Evolutionary conservation across 2,329 filamentous ascomycete genomes (phyloP).

Genomic region (Chaetomiaceae sp.): DNA sequence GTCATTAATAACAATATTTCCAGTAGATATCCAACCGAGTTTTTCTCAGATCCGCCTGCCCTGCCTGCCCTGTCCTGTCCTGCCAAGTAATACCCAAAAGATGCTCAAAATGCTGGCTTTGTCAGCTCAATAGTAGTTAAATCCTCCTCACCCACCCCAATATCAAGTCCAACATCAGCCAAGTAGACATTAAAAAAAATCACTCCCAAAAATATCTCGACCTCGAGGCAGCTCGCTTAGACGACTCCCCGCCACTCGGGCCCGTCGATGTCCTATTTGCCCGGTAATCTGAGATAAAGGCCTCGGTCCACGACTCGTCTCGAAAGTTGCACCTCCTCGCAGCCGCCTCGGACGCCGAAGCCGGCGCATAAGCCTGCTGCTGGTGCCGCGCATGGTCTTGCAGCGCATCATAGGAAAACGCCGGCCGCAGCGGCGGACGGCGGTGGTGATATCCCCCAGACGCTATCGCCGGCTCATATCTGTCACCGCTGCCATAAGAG

Average conservation of each 20-base stretch:
- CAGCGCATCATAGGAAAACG: slow-evolving; percentile 17
- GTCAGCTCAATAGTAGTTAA: no score
- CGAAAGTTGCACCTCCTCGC: background rate
- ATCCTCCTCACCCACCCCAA: no score
- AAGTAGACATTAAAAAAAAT: background rate
- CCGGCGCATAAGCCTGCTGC: slow-evolving; percentile 4
- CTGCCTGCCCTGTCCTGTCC: background rate
- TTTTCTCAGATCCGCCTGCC: background rate
- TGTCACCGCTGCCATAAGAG: background rate
- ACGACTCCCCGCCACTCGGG: background rate
- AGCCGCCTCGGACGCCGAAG: background rate
- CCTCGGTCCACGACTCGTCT: background rate
- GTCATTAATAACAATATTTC: slow-evolving; percentile 1
- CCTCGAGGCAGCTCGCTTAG: background rate
- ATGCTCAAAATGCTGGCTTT: no score
- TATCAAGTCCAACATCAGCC: no score
- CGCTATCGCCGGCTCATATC: no score
- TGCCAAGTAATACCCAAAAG: background rate
- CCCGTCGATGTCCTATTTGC: no score
- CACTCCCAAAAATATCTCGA: slow-evolving; percentile 23
- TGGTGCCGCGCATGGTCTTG: slow-evolving; percentile 13
- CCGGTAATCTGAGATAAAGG: no score
- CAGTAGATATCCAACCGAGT: background rate
- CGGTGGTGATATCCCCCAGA: background rate
- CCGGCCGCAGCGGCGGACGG: slow-evolving; percentile 11